Base-by-base conservation (phyloP, 805 yeast genomes). In the Starmerella khaoyaiensis region DNA sequence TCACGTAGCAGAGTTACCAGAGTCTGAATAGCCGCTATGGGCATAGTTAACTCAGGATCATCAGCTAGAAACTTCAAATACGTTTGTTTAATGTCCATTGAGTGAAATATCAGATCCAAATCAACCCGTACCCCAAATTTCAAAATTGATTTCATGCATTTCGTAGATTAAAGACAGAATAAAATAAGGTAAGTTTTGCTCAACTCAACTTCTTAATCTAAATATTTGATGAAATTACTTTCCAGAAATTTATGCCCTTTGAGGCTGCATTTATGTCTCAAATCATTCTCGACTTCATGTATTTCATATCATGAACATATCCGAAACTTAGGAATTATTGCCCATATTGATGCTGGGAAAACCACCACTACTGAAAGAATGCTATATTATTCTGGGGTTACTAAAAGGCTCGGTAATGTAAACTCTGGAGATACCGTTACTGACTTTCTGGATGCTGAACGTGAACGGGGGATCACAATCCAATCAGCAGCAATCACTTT, bases 341-440 rank as follows among this genome's bases (percentile, higher is more conserved):
- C 98, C n/a, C 98, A 90, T 56, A 90, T 90, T 37, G 98, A 90
- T 63, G 98, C 98, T 3, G 98, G 98, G 0, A 90, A 90, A 58
- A 90, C 98, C 3, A 90, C 98, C 2, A 86, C 98, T 1, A 87
- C 98, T 0, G 98, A 90, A 56, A 64, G 97, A 31, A 80, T 90
- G 83, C 71, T 90, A n/a, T 87, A 69, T 54, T 86, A 79, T 55
- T 69, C 86, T 37, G 97, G 97, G 0, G 67, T 76, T 40, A 87
- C 80, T 1, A 64, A 65, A 20, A 57, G 83, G 18, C 76, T 90
- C 3, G 98, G 98, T 0, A 54, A 90, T 51, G 98, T 90, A 4
- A 97, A 90, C 51, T 80, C 83, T 47, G 98, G 98, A 15, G 95
- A 90, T 52, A 90, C 98, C 0, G 90, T 86, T 2, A 90, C 94